phyloP scores from a whole-genome alignment of 2,329 filamentous ascomycete genomes.

The Hymenoscyphus occultus region DNA sequence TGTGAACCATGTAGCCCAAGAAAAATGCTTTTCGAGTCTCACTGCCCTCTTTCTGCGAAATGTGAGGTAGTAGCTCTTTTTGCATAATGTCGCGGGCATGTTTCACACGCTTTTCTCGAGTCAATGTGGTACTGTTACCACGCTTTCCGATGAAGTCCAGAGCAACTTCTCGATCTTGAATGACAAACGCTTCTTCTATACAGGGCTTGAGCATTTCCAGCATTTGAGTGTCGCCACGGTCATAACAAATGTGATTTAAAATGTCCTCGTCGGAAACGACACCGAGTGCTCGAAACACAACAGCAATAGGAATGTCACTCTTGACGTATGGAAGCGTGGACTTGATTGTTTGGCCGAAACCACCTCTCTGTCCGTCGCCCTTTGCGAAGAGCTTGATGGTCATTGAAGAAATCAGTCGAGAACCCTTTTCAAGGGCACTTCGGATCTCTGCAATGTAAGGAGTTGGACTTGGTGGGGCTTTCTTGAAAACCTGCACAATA shows the following conservation, averaged over 20 bases:
- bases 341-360: conserved; percentile 83
- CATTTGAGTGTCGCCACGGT: conserved; percentile 93
- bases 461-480: conserved; percentile 86
- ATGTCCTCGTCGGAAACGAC: conserved; percentile 98
- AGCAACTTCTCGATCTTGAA: conserved; percentile 92
- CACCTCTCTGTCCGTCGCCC: conserved; percentile 73
- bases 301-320: conserved; percentile 85
- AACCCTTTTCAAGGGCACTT: conserved; percentile 94
- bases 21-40: conserved; percentile 98
- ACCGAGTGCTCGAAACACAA: conserved; percentile 92
- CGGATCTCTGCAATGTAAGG: conserved; percentile 94
- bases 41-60: conserved; percentile 90
- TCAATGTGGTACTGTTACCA: conserved; percentile 72
- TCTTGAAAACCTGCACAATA: conserved; percentile 99
- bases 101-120: conserved; percentile 81
- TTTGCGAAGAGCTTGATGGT: conserved; percentile 88
- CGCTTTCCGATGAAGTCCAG: conserved; percentile 95
- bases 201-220: conserved; percentile 95
- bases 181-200: conserved; percentile 94
- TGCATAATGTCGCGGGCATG: conserved; percentile 93
- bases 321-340: conserved; percentile 93
- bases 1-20: conserved; percentile 97
- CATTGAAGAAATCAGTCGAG: conserved; percentile 87
- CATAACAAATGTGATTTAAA: conserved; percentile 95
- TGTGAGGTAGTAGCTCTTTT: conserved; percentile 94